Evolutionary conservation across 208 protist genomes (phyloP).

Genomic region (Acanthamoeba royreba): DNA sequence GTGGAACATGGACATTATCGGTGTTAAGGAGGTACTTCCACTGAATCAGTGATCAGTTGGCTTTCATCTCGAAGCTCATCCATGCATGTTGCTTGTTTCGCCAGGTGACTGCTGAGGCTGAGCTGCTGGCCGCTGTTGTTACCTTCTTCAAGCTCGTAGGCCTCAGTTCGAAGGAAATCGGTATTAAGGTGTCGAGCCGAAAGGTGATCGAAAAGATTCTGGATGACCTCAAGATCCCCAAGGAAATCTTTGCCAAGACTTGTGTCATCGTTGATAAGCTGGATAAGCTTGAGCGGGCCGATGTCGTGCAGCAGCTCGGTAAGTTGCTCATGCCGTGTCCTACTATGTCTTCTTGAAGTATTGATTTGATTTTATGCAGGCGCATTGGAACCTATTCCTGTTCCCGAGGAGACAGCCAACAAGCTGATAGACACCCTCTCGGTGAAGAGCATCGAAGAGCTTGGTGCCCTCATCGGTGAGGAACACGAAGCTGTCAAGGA

Average conservation of each 20-base stretch:
- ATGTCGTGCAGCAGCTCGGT: constrained; percentile 74
- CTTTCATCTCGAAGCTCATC: neutral
- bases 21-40: constrained; percentile 77
- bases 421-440: constrained; percentile 39
- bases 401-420: neutral
- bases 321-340: neutral
- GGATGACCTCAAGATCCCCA: constrained; percentile 78
- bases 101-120: constrained; percentile 87
- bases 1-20: constrained; percentile 96
- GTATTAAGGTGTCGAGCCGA: constrained; percentile 79
- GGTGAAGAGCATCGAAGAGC: constrained; percentile 86
- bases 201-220: constrained; percentile 86
- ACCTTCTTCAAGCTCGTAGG: constrained; percentile 75
- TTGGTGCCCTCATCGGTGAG: constrained; percentile 77
- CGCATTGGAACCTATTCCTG: neutral
- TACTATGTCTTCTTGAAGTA: neutral
- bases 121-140: constrained; percentile 88
- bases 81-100: neutral
- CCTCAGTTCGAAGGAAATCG: constrained; percentile 87
- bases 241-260: constrained; percentile 86
- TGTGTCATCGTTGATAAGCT: constrained; percentile 95
- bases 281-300: constrained; percentile 88
- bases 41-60: neutral
- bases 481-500: constrained; percentile 85
- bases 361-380: neutral